Evolutionary conservation across 495 filamentous ascomycete species (phyloP).

Genomic region (Trichoderma gamsii): DNA sequence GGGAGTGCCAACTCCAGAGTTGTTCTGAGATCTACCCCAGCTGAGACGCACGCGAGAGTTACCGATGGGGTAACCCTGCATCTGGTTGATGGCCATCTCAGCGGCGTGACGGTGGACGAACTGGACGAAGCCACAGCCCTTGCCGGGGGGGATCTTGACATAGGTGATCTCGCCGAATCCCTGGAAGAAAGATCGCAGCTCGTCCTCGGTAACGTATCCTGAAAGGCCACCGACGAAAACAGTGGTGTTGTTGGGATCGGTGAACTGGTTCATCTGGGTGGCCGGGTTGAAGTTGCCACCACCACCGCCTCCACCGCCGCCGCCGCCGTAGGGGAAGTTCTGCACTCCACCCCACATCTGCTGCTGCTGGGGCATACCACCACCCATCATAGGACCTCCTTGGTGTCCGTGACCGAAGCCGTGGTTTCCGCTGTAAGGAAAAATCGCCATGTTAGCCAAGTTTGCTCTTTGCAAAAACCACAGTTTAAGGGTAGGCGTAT

Average conservation of each 20-base stretch:
- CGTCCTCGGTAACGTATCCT: conserved; percentile 98
- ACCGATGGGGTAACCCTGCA: conserved; percentile 99
- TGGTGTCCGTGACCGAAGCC: conserved; percentile 24
- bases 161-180: conserved; percentile 99
- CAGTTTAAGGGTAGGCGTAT: background rate
- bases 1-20: conserved; percentile 95
- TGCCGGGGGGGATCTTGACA: conserved; percentile 98
- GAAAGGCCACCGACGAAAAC: conserved; percentile 97
- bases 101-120: conserved; percentile 98
- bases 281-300: conserved; percentile 41
- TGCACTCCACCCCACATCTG: conserved; percentile 14
- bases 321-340: conserved; percentile 46
- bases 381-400: conserved; percentile 36
- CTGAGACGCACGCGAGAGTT: conserved; percentile 96
- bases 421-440: conserved; percentile 21
- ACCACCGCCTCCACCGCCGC: conserved; percentile 29
- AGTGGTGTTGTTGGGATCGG: conserved; percentile 99
- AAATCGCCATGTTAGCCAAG: conserved; percentile 17
- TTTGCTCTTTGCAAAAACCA: background rate
- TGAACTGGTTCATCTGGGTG: conserved; percentile 99
- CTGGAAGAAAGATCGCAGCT: conserved; percentile 99
- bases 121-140: conserved; percentile 98
- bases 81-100: conserved; percentile 99
- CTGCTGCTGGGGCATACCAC: conserved; percentile 29
- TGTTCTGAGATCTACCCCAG: conserved; percentile 98